These are phyloP conservation scores for Rhodotorula glutinis DNA, from an alignment of 1,284 basidiomycete genomes.

Conservation along the genomic window DNA sequence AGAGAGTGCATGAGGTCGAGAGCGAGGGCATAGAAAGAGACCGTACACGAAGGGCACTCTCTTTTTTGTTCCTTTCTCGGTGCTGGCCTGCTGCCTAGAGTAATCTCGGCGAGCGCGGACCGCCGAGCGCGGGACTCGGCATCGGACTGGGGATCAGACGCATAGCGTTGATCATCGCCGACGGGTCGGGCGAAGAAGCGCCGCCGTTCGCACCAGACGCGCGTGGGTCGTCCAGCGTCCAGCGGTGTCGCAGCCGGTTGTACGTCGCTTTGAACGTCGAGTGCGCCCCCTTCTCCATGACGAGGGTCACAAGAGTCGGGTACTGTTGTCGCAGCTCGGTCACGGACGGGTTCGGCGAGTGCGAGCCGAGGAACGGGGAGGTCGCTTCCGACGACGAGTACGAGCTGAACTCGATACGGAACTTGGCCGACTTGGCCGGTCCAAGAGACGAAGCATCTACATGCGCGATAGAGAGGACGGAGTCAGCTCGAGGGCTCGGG, in stretches of 20 bases:
- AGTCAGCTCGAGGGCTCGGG: background rate
- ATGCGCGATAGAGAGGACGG: background rate
- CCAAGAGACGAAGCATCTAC: slow-evolving; percentile 31
- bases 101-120: slow-evolving; percentile 24
- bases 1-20: too few species aligned
- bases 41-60: too few species aligned
- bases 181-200: background rate
- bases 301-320: slow-evolving; percentile 63
- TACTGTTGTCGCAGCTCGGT: slow-evolving; percentile 28
- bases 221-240: slow-evolving; percentile 52
- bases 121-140: slow-evolving; percentile 25
- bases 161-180: slow-evolving; percentile 12
- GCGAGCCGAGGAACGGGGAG: slow-evolving; percentile 13
- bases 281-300: slow-evolving; percentile 83
- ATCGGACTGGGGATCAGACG: slow-evolving; percentile 38
- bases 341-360: slow-evolving; percentile 23
- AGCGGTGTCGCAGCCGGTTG: slow-evolving; percentile 66
- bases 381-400: slow-evolving; percentile 48
- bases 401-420: slow-evolving; percentile 68
- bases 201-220: background rate
- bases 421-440: slow-evolving; percentile 62
- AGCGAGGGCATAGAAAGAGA: too few species aligned
- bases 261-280: slow-evolving; percentile 74
- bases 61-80: too few species aligned
- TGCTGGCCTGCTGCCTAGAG: slow-evolving; percentile 4